Conservation (phyloP, 1,284 basidiomycete species). For the Ganoderma multipileum region DNA sequence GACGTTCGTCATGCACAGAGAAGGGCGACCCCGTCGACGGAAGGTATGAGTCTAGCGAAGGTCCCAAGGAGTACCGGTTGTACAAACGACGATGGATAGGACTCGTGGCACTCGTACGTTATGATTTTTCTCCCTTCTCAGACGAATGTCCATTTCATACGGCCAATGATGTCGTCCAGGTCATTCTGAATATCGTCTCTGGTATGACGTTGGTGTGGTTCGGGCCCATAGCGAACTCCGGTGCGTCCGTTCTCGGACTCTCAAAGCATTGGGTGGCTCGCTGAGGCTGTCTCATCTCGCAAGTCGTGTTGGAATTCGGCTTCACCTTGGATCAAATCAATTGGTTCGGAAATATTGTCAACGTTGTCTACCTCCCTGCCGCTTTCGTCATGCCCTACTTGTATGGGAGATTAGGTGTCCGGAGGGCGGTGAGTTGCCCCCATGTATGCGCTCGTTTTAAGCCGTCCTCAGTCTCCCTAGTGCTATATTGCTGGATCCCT, state of each 20-base stretch:
- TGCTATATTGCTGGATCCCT: slow-evolving; percentile 60
- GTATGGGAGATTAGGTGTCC: slow-evolving; percentile 64
- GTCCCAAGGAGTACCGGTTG: slow-evolving; percentile 52
- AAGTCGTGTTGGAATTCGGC: slow-evolving; percentile 65
- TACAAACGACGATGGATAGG: slow-evolving; percentile 75
- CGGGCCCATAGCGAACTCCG: slow-evolving; percentile 74
- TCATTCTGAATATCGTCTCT: slow-evolving; percentile 63
- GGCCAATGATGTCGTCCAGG: slow-evolving; percentile 43
- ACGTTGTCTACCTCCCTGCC: slow-evolving; percentile 64
- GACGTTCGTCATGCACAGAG: background rate
- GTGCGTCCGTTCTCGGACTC: slow-evolving; percentile 44
- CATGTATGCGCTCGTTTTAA: background rate
- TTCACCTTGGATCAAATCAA: slow-evolving; percentile 73
- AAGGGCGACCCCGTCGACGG: slow-evolving; percentile 7
- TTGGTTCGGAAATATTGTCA: slow-evolving; percentile 77
- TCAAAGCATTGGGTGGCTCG: no score
- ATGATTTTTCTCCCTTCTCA: background rate
- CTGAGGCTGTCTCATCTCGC: background rate
- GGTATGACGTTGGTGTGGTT: slow-evolving; percentile 79
- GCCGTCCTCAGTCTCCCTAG: slow-evolving; percentile 38
- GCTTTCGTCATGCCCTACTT: slow-evolving; percentile 64
- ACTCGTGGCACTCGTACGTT: slow-evolving; percentile 62
- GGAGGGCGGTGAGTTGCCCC: slow-evolving; percentile 55
- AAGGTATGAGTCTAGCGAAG: background rate
- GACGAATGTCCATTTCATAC: background rate